Evolutionary conservation across 345 rosid genomes (phyloP), one percentile per base, ranked within the genome.

Genomic region (Salix arbutifolia): DNA sequence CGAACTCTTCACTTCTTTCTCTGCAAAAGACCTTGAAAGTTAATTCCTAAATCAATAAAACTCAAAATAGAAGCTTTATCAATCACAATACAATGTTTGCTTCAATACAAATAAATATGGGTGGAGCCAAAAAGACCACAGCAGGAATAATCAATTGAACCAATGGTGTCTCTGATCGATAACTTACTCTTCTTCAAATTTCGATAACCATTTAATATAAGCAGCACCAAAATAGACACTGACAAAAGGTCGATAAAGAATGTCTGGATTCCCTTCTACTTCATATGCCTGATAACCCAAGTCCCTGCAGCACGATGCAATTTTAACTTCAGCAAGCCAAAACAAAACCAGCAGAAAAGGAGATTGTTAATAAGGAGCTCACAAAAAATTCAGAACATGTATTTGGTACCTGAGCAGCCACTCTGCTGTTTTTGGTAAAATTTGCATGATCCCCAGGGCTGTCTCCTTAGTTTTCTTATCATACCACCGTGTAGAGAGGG

Each of bases 221-320:
- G 99, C 96, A 77, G 95, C 92, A 72, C 94, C 99, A 78, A 90
- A 89, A 78, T 96, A 96, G 26, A 93, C 89, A 71, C 87, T 91
- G 61, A 86, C 87, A 56, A 96, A 91, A 70, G 98, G 99, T 81
- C 88, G 87, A 83, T 83, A 92, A 28, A 96, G 86, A 82, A 89
- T 81, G 40, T 96, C 94, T 67, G 90, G 87, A 71, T 89, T 80
- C 70, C 78, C 89, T 77, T 84, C 83, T 30, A 90, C 90, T 25
- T 84, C 82, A 75, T 90, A 92, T 66, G 77, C 79, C 66, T 80
- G 76, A 85, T 89, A 91, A 68, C 94, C 94, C 53, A 79, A 76
- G 26, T 91, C 98, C 67, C 99, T 93, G 83, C 74, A 77, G 73
- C 37, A 85, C 75, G 73, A 77, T 61, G 44, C 61, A 69, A 67